Conservation (phyloP, 108 stramenopile genomes). For the Nannochloropsis salina region DNA sequence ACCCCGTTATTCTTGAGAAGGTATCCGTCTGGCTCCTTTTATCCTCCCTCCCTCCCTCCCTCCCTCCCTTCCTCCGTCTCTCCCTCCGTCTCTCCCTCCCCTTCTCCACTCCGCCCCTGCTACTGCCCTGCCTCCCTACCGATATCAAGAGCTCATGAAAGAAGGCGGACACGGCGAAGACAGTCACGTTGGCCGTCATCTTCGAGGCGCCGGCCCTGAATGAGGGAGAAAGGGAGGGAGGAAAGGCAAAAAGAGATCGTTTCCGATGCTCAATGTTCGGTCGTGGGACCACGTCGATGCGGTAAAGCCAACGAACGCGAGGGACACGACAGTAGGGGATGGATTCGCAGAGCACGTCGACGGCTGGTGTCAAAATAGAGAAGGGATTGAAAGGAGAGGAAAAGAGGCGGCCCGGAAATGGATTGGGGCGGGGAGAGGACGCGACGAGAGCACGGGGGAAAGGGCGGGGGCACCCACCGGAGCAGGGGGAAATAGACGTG, state of each 20-base stretch:
- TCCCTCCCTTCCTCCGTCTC: neutral
- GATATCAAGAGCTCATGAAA: conserved; percentile 35
- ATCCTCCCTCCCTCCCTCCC: neutral
- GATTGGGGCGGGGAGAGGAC: neutral
- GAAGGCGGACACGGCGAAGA: conserved; percentile 29
- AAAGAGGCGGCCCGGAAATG: neutral
- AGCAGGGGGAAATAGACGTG: conserved; percentile 16
- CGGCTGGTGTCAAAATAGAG: neutral
- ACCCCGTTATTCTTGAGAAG: no score
- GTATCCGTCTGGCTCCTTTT: neutral
- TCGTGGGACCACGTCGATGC: no score
- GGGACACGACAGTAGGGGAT: neutral
- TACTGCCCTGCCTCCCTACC: neutral
- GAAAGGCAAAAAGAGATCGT: no score
- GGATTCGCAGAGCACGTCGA: neutral
- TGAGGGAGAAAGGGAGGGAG: neutral
- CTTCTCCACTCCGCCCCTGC: neutral
- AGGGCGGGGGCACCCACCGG: neutral
- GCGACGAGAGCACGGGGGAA: neutral
- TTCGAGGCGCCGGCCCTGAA: conserved; percentile 22
- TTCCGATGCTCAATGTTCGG: no score
- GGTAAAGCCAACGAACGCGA: neutral
- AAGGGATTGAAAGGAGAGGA: neutral
- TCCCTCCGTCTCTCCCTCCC: neutral
- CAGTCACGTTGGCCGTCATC: conserved; percentile 20